Conservation (phyloP, 768 basidiomycete genomes). For the Piloderma croceum region DNA sequence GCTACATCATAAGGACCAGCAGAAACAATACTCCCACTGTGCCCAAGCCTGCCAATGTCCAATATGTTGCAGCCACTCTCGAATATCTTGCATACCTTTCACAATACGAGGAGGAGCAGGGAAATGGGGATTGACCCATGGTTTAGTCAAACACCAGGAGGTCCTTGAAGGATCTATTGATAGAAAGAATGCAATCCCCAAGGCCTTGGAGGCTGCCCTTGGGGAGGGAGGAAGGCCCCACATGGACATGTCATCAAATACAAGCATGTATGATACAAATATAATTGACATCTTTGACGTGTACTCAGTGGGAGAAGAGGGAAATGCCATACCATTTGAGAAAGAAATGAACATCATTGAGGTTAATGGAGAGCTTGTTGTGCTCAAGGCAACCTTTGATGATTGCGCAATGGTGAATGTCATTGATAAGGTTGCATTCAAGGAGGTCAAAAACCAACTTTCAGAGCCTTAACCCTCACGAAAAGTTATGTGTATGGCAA, state of each 20-base stretch:
- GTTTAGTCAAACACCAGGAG: not conserved
- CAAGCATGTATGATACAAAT: not conserved
- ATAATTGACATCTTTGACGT: not conserved
- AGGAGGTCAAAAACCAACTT: slow-evolving; percentile 8
- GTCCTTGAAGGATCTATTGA: not conserved
- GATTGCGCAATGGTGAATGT: slow-evolving; percentile 28
- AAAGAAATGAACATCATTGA: not conserved
- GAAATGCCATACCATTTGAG: not conserved
- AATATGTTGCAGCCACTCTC: not conserved
- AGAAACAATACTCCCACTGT: not conserved
- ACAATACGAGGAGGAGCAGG: not conserved
- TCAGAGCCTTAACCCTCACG: slow-evolving; percentile 9
- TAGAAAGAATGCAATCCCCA: not conserved
- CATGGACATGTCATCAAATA: too few relatives aligned
- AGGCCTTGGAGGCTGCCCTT: not conserved
- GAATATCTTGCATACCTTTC: not conserved
- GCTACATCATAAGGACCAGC: not conserved
- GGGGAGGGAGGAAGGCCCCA: too few relatives aligned
- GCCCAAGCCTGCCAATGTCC: not conserved
- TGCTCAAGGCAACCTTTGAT: slow-evolving; percentile 15
- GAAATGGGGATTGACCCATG: not conserved
- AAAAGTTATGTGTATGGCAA: slow-evolving; percentile 27
- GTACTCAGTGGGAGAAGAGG: not conserved
- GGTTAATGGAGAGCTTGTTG: slow-evolving; percentile 1
- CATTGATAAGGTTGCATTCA: slow-evolving; percentile 13